Evolutionary conservation across 192 early-diverging fungal genomes (phyloP), one percentile per base, ranked within the genome.

Genomic region (Pilaira anomala): DNA sequence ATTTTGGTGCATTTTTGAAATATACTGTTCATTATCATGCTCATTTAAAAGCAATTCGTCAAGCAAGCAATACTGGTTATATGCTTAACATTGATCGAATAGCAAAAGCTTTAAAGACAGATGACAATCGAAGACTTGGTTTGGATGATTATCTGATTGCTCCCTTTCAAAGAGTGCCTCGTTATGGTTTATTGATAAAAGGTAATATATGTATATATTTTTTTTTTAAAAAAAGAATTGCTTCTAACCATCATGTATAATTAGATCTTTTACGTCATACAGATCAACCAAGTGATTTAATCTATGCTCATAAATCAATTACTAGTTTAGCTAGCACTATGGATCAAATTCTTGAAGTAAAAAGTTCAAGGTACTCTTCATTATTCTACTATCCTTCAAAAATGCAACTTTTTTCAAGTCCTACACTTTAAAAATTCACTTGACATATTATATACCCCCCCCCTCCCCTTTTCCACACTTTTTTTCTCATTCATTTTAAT

Each of bases 151-250:
- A 87, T 63, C 69, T 91, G 62, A 89, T 91, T 50, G 81, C 88
- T 68, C 89, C 89, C 0, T 86, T 91, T 54, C 89, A 91, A 68
- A 78, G 89, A 33, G 84, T 89, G 8, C 85, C 89, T 1, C 82
- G 88, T 12, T 91, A 91, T 75, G 82, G 83, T 44, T 65, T 91
- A 58, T 66, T 91, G 36, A 71, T 91, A 26, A 83, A 78, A 73
- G 83, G 78, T 66, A 61, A 13, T 12, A 5, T n/a, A 22, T 48
- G 7, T 8, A 25, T 24, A 18, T 22, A 41, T 30, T 25, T n/a
- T 48, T 14, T 22, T 25, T 40, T 53, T 52, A 39, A 36, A 36
- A 36, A 36, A 36, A 36, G 0, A 50, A n/a, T 8, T 3, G 5
- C 13, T 44, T 11, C 22, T 21, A 3, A 8, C n/a, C 12, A 39